Conservation (phyloP, 177 flowering plant species). For the Tripterygium wilfordii region DNA sequence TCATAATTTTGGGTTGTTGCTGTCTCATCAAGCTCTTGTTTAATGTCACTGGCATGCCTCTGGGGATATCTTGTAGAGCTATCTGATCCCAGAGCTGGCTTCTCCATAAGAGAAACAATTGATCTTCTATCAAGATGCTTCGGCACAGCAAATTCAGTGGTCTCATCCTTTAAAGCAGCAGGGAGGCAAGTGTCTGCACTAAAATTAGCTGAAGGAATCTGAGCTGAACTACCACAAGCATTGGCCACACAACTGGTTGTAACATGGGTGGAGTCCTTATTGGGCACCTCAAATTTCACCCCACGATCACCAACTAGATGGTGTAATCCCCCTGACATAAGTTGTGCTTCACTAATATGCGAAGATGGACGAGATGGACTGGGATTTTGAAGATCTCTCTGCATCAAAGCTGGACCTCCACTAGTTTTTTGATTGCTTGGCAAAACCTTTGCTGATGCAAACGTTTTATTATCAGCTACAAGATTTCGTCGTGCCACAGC, state of each 20-base stretch:
- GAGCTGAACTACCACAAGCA: conserved; percentile 17
- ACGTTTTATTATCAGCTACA: conserved; percentile 11
- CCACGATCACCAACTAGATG: conserved; percentile 15
- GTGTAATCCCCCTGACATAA: conserved; percentile 15
- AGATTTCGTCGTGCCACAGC: conserved; percentile 10
- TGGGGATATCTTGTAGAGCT: conserved; percentile 13
- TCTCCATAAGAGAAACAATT: conserved; percentile 15
- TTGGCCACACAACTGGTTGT: conserved; percentile 13
- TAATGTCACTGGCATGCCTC: conserved; percentile 12
- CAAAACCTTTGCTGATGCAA: conserved; percentile 20
- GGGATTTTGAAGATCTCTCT: conserved; percentile 18
- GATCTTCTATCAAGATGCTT: conserved; percentile 14
- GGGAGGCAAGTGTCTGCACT: conserved; percentile 9
- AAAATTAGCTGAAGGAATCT: conserved; percentile 15
- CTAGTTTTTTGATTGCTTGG: conserved; percentile 13
- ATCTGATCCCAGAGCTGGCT: conserved; percentile 20
- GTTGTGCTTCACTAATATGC: conserved; percentile 14
- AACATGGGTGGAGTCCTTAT: conserved; percentile 10
- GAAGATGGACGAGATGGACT: conserved; percentile 21
- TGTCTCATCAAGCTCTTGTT: conserved; percentile 23
- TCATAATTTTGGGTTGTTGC: no score
- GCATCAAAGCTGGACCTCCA: conserved; percentile 19
- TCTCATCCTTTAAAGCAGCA: conserved; percentile 26
- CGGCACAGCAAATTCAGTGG: conserved; percentile 14
- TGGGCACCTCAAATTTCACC: conserved; percentile 26